Conservation (phyloP, 345 rosid species). For the Arabidopsis thaliana region TAIR10.1 NC_003074.8:7030001-7030500, state of each 20-base stretch:
- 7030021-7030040: constrained; percentile 42
- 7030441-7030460: constrained; percentile 56
- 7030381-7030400: constrained; percentile 57
- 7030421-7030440: constrained; percentile 53
- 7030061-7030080: not conserved
- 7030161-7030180: constrained; percentile 10
- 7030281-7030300: constrained; percentile 49
- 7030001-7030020: constrained; percentile 55
- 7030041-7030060: not conserved
- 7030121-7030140: not conserved
- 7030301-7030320: constrained; percentile 61
- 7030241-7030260: constrained; percentile 51
- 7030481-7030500: constrained; percentile 62
- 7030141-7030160: not conserved
- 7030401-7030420: constrained; percentile 50
- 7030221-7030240: constrained; percentile 59
- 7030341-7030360: constrained; percentile 68
- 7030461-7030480: constrained; percentile 63
- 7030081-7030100: not conserved
- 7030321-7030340: constrained; percentile 59
- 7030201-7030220: constrained; percentile 47
- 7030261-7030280: constrained; percentile 60
- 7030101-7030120: not conserved
- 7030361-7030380: constrained; percentile 67
- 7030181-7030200: constrained; percentile 3